Evolutionary conservation across 176 grass and related monocot genomes (phyloP).

Genomic region (Thinopyrum elongatum): DNA sequence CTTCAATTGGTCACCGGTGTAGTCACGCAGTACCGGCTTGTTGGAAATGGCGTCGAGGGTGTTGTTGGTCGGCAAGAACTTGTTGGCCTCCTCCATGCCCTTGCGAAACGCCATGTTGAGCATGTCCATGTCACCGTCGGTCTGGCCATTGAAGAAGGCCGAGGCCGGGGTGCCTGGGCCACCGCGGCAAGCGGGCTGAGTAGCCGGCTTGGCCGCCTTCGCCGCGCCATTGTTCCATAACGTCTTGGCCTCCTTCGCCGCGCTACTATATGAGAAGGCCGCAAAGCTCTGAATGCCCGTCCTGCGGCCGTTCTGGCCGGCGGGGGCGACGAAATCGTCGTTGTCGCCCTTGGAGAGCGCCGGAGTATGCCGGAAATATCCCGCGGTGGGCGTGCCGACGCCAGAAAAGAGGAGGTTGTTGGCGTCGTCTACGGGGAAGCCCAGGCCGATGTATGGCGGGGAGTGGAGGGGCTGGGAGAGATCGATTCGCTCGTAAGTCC

Average conservation of each 20-base stretch:
- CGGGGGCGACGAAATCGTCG: not conserved
- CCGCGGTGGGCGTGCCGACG: not conserved
- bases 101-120: slow-evolving; percentile 41
- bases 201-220: not conserved
- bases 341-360: not conserved
- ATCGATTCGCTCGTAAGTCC: slow-evolving; percentile 34
- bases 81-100: slow-evolving; percentile 51
- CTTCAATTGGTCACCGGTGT: slow-evolving; percentile 10
- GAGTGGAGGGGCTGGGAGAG: slow-evolving; percentile 36
- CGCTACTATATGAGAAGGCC: not conserved
- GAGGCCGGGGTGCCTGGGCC: not conserved
- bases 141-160: slow-evolving; percentile 27
- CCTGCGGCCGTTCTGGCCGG: not conserved
- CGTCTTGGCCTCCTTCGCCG: not conserved
- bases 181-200: not conserved
- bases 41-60: slow-evolving; percentile 1
- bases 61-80: slow-evolving; percentile 45
- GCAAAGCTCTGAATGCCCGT: not conserved
- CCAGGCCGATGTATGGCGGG: slow-evolving; percentile 18
- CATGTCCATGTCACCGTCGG: slow-evolving; percentile 12
- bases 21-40: not conserved
- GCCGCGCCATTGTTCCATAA: not conserved
- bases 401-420: not conserved
- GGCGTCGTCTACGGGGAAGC: not conserved
- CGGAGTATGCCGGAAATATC: not conserved